Percentiles rank a stretch among this genome's conserved stretches.
These are phyloP conservation scores for Pythium aphanidermatum DNA, from an alignment of 352 stramenopile species.

Conservation along the genomic window DNA sequence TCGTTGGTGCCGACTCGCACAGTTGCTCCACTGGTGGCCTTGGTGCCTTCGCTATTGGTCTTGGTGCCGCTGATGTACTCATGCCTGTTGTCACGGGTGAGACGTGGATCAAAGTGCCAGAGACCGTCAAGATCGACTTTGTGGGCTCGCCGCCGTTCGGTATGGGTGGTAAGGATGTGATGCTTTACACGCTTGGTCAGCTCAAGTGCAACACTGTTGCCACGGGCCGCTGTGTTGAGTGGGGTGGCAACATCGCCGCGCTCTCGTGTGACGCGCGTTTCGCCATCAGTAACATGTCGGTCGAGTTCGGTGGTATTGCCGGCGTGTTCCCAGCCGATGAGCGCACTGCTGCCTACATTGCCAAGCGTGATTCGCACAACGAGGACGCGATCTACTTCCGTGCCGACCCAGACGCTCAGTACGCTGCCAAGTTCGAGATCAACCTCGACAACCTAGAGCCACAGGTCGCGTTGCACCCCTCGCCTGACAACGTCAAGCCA, in stretches of 20 bases:
- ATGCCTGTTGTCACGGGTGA: conserved; percentile 83
- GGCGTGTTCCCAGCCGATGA: conserved; percentile 78
- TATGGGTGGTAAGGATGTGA: conserved; percentile 84
- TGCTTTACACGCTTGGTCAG: conserved; percentile 78
- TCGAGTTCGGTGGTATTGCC: conserved; percentile 81
- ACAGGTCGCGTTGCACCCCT: conserved; percentile 75
- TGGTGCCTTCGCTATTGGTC: conserved; percentile 70
- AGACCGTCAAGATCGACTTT: conserved; percentile 85
- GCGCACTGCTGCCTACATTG: conserved; percentile 74
- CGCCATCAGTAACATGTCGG: conserved; percentile 82
- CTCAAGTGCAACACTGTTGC: conserved; percentile 86
- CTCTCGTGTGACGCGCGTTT: conserved; percentile 81
- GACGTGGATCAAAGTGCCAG: conserved; percentile 85
- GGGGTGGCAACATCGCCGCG: conserved; percentile 68
- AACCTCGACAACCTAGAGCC: conserved; percentile 58
- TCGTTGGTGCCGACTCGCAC: conserved; percentile 78
- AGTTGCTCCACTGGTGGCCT: conserved; percentile 71
- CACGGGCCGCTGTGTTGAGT: conserved; percentile 72
- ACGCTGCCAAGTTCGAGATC: conserved; percentile 75
- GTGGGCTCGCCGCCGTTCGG: conserved; percentile 54
- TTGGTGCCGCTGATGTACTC: conserved; percentile 74
- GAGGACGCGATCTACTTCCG: conserved; percentile 78
- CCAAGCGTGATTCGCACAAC: conserved; percentile 65
- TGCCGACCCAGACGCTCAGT: conserved; percentile 62
- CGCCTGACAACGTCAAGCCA: conserved; percentile 72